These are phyloP conservation scores for Seminavis robusta DNA, from an alignment of 108 stramenopile genomes.

Conservation along the genomic window DNA sequence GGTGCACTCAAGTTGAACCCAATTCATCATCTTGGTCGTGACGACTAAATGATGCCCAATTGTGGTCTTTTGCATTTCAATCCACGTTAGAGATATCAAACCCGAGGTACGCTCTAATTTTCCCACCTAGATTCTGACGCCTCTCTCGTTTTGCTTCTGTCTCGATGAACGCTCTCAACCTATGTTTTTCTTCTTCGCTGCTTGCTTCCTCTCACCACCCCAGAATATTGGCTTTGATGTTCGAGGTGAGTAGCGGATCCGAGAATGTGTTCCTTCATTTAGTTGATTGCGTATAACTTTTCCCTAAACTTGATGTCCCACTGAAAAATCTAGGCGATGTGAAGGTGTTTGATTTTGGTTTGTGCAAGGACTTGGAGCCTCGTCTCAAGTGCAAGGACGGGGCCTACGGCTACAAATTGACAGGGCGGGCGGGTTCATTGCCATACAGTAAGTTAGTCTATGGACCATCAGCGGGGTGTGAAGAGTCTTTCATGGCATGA, in stretches of 20 bases:
- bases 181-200: background rate
- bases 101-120: background rate
- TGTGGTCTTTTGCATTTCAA: slow-evolving; percentile 11
- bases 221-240: slow-evolving; percentile 54
- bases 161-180: background rate
- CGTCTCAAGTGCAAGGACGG: slow-evolving; percentile 13
- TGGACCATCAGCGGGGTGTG: too few species aligned
- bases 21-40: background rate
- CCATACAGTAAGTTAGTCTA: slow-evolving; percentile 11
- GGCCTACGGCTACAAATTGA: slow-evolving; percentile 29
- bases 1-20: background rate
- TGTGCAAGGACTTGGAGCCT: slow-evolving; percentile 19
- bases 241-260: too few species aligned
- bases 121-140: background rate
- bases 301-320: background rate
- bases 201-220: background rate
- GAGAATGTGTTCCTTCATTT: too few species aligned
- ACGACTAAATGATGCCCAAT: background rate
- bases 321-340: slow-evolving; percentile 27
- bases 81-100: slow-evolving; percentile 65
- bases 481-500: background rate
- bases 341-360: slow-evolving; percentile 69
- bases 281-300: too few species aligned
- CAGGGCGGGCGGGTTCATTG: slow-evolving; percentile 22
- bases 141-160: background rate